Base-by-base conservation (phyloP, 495 filamentous ascomycete genomes). In the Podospora australis region DNA sequence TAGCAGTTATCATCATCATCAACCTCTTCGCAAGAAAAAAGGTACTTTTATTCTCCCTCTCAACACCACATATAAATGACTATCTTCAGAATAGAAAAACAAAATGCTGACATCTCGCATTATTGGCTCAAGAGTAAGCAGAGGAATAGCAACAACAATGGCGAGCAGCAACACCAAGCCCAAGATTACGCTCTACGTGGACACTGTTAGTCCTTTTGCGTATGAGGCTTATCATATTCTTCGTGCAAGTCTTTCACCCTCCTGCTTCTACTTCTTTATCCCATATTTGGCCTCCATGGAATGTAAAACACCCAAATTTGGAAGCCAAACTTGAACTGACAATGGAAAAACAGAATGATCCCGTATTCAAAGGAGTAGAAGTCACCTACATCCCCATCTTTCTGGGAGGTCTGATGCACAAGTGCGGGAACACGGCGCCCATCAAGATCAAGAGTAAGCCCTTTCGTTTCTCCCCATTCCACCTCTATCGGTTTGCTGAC, bases 181-280 rank as follows among this genome's bases (percentile, higher is more conserved):
- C 16, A 78, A 81, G 63, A 72, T 88, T 34, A 81, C 73, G 0
- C 70, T 87, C 35, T 87, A 81, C 58, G 50, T 87, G 26, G 84
- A 87, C 63, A 74, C 81, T 24, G 76, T 88, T 23, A 82, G 78
- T 57, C 85, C 85, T 6, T 88, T 89, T 57, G 78, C 77, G 0
- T 87, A 86, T 46, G 68, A 79, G 53, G 84, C 79, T 2, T 89
- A 80, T 56, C 73, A 84, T 57, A 66, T 86, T 3, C 55, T 82
- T 35, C 68, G 67, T 46, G 83, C 82, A 63, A 47, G 7, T n/a
- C 19, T 47, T 10, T 36, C 25, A 25, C 25, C 38, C 7, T 38
- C 9, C 26, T 14, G 14, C 14, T 4, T 25, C 14, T 29, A 19
- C 14, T 13, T 13, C 6, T 7, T 26, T 9, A 5, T 21, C 17